These are phyloP conservation scores for Chimonanthus salicifolius DNA, from an alignment of 164 flowering plant genomes.

Conservation along the genomic window DNA sequence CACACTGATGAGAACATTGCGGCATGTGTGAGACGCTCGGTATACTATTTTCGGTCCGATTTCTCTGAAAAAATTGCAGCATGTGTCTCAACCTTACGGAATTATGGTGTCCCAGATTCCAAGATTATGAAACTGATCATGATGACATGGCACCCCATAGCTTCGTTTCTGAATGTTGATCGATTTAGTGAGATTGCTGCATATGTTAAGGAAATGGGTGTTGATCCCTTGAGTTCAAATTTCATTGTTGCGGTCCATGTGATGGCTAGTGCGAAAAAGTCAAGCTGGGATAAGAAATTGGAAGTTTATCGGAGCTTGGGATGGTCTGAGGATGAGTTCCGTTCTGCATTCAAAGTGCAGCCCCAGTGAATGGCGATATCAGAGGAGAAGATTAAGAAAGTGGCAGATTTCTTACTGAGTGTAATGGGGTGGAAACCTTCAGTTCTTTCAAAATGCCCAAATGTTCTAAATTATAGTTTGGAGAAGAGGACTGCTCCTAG, in stretches of 20 bases:
- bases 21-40: not conserved
- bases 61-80: not conserved
- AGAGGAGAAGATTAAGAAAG: constrained; percentile 2
- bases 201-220: constrained; percentile 1
- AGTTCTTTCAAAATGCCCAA: not conserved
- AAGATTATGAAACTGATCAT: not conserved
- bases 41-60: not conserved
- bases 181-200: not conserved
- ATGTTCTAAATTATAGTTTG: not conserved
- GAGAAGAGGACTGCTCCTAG: constrained; percentile 5
- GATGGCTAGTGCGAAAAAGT: not conserved
- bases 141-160: not conserved
- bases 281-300: not conserved
- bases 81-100: not conserved
- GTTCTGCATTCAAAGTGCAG: not conserved
- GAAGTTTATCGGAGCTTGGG: constrained; percentile 1
- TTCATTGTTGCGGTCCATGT: not conserved
- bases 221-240: not conserved
- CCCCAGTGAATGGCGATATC: not conserved
- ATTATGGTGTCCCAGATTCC: not conserved
- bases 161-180: not conserved
- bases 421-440: constrained; percentile 1
- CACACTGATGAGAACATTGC: not conserved
- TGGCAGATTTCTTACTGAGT: not conserved
- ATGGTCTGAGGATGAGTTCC: not conserved